Evolutionary conservation across 164 flowering plant genomes (phyloP).

Genomic region (Nymphaea colorata): DNA sequence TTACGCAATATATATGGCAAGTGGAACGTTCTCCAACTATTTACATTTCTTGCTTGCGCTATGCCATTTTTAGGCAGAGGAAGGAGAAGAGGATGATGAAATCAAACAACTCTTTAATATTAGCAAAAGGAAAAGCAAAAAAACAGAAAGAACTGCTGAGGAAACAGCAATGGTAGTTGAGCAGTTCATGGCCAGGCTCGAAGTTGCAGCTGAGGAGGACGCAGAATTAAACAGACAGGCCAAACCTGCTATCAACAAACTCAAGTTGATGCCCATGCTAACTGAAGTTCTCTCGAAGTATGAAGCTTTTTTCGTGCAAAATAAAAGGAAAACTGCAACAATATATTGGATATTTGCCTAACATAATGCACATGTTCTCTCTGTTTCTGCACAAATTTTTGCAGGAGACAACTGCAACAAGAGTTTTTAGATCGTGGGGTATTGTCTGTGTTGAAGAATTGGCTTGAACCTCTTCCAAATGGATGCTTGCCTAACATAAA

Average conservation of each 20-base stretch:
- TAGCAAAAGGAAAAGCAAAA: conserved; percentile 81
- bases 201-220: conserved; percentile 93
- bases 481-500: conserved; percentile 93
- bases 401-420: conserved; percentile 83
- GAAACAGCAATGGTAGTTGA: conserved; percentile 85
- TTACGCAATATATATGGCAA: no score
- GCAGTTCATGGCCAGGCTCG: conserved; percentile 92
- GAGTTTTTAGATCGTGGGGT: conserved; percentile 96
- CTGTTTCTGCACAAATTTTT: conserved; percentile 1
- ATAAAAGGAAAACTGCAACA: neutral
- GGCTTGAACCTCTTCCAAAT: conserved; percentile 98
- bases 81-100: conserved; percentile 83
- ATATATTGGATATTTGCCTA: neutral
- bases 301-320: neutral
- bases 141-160: conserved; percentile 74
- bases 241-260: conserved; percentile 88
- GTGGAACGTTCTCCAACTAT: no score
- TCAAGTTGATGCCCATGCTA: conserved; percentile 82
- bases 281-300: conserved; percentile 89
- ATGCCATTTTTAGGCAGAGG: conserved; percentile 48
- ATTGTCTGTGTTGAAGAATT: conserved; percentile 57
- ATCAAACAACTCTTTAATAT: conserved; percentile 52
- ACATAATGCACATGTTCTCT: neutral
- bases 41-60: neutral
- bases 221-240: conserved; percentile 69